Percentiles rank a stretch among this genome's conserved stretches.
Evolutionary conservation across 257 asterid species (phyloP).

Genomic region (Jacaranda mimosifolia): DNA sequence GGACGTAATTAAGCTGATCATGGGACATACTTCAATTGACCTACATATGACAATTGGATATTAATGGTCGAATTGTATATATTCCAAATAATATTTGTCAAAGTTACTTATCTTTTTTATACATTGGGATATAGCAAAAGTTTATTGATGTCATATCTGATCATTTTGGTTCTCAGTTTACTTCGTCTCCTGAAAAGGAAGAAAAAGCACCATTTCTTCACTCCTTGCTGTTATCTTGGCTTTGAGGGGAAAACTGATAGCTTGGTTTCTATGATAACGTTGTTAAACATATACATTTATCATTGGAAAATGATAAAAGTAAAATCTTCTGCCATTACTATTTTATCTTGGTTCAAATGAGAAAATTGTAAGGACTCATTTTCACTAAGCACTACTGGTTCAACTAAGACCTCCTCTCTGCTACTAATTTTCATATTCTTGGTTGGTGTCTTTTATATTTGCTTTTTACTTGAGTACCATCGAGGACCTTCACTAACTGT

Average conservation of each 20-base stretch:
- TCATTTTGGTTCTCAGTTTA: too few species aligned
- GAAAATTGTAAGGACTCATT: neutral
- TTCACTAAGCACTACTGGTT: constrained; percentile 11
- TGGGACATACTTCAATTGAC: too few species aligned
- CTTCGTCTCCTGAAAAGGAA: too few species aligned
- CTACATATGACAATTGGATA: too few species aligned
- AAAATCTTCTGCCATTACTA: neutral
- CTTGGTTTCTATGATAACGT: neutral
- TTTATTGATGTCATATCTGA: too few species aligned
- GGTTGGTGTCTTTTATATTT: neutral
- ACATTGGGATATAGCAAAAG: too few species aligned
- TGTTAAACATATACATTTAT: neutral
- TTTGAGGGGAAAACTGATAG: neutral
- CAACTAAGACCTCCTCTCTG: neutral
- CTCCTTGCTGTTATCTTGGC: neutral
- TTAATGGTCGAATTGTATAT: too few species aligned
- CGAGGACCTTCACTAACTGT: neutral
- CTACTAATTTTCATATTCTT: neutral
- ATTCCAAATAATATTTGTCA: too few species aligned
- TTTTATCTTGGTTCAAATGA: neutral
- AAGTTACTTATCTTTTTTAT: too few species aligned
- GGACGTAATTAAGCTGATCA: too few species aligned
- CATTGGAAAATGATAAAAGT: neutral
- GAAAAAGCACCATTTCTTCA: too few species aligned
- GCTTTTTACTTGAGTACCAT: neutral